phyloP scores from a whole-genome alignment of 2,329 filamentous ascomycete genomes.

The Onygenales sp. region DNA sequence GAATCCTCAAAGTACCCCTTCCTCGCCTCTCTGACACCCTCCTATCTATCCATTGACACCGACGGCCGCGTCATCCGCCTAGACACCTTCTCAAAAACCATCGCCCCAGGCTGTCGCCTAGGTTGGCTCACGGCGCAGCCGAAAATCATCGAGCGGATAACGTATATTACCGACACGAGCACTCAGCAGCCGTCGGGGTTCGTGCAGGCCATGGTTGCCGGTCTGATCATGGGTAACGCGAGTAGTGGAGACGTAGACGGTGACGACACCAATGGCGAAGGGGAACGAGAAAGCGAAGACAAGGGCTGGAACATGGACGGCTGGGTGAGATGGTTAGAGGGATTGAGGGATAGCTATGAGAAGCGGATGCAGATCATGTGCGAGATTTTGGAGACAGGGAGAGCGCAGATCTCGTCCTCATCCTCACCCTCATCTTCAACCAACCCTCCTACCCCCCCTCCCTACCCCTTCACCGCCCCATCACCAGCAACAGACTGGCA shows the following conservation, averaged over 20 bases:
- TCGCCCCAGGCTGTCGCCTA: slow-evolving; percentile 79
- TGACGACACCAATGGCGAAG: slow-evolving; percentile 22
- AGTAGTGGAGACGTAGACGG: not conserved
- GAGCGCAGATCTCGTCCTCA: slow-evolving; percentile 28
- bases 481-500: slow-evolving; percentile 55
- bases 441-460: slow-evolving; percentile 26
- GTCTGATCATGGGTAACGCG: slow-evolving; percentile 62
- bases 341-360: slow-evolving; percentile 75
- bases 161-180: slow-evolving; percentile 63
- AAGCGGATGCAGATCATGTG: slow-evolving; percentile 76
- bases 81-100: slow-evolving; percentile 89
- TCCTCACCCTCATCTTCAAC: slow-evolving; percentile 31
- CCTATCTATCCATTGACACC: slow-evolving; percentile 69
- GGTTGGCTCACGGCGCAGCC: slow-evolving; percentile 88
- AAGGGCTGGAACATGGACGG: slow-evolving; percentile 68
- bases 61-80: slow-evolving; percentile 82
- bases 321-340: slow-evolving; percentile 86
- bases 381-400: slow-evolving; percentile 58
- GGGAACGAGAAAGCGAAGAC: slow-evolving; percentile 35
- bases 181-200: slow-evolving; percentile 86
- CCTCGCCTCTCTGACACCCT: slow-evolving; percentile 73
- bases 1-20: slow-evolving; percentile 62
- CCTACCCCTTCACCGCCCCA: slow-evolving; percentile 24
- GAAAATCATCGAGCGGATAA: slow-evolving; percentile 61
- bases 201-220: slow-evolving; percentile 71